Evolutionary conservation across 441 rosid species (phyloP).

Genomic region (Corymbia citriodora): DNA sequence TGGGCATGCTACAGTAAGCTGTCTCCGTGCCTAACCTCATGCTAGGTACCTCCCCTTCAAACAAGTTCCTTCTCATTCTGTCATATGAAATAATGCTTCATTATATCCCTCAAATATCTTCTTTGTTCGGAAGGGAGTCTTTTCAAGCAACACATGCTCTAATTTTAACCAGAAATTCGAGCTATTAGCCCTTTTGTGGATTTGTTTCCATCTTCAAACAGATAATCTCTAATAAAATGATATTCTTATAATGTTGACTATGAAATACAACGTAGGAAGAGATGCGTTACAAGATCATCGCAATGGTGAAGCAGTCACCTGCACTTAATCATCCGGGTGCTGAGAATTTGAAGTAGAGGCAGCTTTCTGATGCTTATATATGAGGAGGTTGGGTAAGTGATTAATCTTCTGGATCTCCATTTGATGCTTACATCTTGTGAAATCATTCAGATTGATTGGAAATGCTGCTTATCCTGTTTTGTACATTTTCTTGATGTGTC

Average conservation of each 20-base stretch:
- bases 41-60: neutral
- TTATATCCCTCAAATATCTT: neutral
- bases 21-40: neutral
- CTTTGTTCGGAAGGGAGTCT: neutral
- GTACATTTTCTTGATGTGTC: neutral
- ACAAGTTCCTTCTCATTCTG: neutral
- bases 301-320: conserved; percentile 58
- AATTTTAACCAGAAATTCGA: neutral
- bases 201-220: neutral
- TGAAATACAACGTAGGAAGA: conserved; percentile 49
- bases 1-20: neutral
- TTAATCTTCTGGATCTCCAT: neutral
- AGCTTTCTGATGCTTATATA: conserved; percentile 75
- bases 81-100: neutral
- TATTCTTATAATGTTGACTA: conserved; percentile 1
- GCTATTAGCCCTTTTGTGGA: conserved; percentile 3
- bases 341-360: conserved; percentile 70
- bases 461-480: neutral
- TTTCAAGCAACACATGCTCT: neutral
- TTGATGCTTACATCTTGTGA: neutral
- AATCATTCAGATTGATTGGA: neutral
- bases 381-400: conserved; percentile 66
- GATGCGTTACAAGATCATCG: conserved; percentile 48
- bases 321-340: conserved; percentile 50
- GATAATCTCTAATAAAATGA: neutral